A percentile compares a stretch with the other conserved stretches of the same genome.
phyloP scores from a whole-genome alignment of 345 rosid genomes.

The Clausena lansium region DNA sequence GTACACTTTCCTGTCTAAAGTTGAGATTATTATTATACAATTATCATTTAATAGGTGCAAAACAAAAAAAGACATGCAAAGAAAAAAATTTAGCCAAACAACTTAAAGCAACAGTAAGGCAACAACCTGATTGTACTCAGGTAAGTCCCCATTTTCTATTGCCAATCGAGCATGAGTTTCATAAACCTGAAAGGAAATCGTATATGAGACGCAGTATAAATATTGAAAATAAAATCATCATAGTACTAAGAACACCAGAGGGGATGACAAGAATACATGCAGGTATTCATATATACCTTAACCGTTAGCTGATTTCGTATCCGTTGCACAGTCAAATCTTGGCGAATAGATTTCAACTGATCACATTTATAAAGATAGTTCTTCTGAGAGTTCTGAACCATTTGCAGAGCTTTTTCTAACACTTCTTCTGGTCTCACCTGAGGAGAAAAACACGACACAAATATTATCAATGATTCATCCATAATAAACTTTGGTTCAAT shows the following conservation, averaged over 20 bases:
- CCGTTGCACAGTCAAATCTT: conserved; percentile 93
- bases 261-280: background rate
- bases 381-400: conserved; percentile 86
- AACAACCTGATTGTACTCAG: conserved; percentile 95
- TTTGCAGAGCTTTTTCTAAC: conserved; percentile 77
- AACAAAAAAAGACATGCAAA: background rate
- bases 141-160: conserved; percentile 87
- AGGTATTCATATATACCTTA: conserved; percentile 49
- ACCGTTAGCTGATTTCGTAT: conserved; percentile 82
- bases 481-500: background rate
- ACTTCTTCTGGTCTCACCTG: conserved; percentile 99
- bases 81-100: background rate
- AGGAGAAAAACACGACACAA: conserved; percentile 11
- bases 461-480: background rate
- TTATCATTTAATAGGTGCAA: background rate
- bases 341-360: conserved; percentile 97
- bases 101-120: background rate
- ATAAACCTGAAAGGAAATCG: conserved; percentile 65
- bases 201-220: background rate
- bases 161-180: conserved; percentile 98
- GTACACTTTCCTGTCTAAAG: background rate
- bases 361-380: conserved; percentile 96
- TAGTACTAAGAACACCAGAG: background rate
- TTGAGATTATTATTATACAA: background rate
- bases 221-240: background rate